Conservation (phyloP, 345 rosid genomes). For the Cochlearia excelsa region DNA sequence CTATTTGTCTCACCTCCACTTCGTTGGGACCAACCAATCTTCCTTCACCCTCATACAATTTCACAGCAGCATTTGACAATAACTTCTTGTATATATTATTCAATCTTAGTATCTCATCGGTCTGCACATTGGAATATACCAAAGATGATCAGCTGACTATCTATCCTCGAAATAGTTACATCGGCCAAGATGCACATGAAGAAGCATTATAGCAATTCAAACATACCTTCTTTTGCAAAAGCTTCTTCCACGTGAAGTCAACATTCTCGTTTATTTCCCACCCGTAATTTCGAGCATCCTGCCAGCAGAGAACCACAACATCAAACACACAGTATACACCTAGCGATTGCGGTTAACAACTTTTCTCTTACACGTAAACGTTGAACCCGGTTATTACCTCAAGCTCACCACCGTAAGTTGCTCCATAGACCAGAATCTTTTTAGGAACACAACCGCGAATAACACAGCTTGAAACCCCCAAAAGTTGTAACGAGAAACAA, state of each 20-base stretch:
- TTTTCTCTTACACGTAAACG: constrained; percentile 2
- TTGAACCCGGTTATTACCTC: constrained; percentile 49
- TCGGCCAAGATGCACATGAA: neutral
- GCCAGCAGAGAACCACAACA: constrained; percentile 23
- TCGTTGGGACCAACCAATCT: constrained; percentile 84
- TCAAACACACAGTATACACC: neutral
- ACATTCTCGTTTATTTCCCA: constrained; percentile 85
- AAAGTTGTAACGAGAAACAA: neutral
- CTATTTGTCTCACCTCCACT: constrained; percentile 88
- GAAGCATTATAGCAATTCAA: constrained; percentile 1
- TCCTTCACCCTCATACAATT: constrained; percentile 95
- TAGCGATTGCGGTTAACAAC: neutral
- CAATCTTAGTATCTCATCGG: constrained; percentile 79
- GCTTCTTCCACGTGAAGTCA: constrained; percentile 87
- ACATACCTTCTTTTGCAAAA: constrained; percentile 84
- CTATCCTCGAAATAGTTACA: neutral
- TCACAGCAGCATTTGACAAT: constrained; percentile 85
- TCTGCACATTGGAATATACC: constrained; percentile 46
- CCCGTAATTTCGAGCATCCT: constrained; percentile 96
- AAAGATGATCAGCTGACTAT: constrained; percentile 7
- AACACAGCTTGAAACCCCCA: constrained; percentile 56
- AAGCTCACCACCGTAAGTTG: constrained; percentile 84
- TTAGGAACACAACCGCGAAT: constrained; percentile 99
- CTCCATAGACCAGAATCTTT: constrained; percentile 94
- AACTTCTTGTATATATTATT: constrained; percentile 91